phyloP scores from a whole-genome alignment of 2,329 filamentous ascomycete genomes.

The Aureobasidium mangrovei region DNA sequence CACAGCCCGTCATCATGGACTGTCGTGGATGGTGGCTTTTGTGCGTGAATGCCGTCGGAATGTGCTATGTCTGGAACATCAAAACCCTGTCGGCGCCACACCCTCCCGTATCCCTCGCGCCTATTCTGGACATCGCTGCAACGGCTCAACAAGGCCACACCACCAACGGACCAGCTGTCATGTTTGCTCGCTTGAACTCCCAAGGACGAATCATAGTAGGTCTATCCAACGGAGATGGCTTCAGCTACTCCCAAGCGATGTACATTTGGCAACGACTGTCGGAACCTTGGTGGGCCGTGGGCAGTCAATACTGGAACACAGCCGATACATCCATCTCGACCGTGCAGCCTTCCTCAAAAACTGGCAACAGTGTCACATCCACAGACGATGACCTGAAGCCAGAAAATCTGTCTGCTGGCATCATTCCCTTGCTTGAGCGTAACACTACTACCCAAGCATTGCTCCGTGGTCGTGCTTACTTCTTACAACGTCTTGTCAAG shows the following conservation, averaged over 20 bases:
- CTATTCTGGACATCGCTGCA: constrained; percentile 78
- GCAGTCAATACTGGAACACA: constrained; percentile 98
- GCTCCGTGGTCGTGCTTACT: constrained; percentile 83
- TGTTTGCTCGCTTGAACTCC: constrained; percentile 84
- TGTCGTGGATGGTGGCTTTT: constrained; percentile 83
- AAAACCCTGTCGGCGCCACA: constrained; percentile 75
- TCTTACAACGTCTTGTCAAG: constrained; percentile 86
- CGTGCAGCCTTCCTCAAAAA: constrained; percentile 50
- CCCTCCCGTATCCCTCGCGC: constrained; percentile 79
- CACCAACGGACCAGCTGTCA: constrained; percentile 72
- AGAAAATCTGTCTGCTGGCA: constrained; percentile 69
- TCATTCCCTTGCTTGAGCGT: constrained; percentile 86
- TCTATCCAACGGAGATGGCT: constrained; percentile 89
- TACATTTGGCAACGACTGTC: constrained; percentile 92
- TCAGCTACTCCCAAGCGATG: constrained; percentile 77
- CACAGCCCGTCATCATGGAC: constrained; percentile 89
- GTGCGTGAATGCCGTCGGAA: constrained; percentile 77
- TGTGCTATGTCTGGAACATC: constrained; percentile 91
- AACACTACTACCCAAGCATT: constrained; percentile 92
- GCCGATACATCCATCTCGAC: constrained; percentile 83
- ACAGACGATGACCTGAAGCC: constrained; percentile 43
- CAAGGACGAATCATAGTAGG: constrained; percentile 81
- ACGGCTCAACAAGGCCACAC: constrained; percentile 71
- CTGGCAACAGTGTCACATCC: constrained; percentile 14
- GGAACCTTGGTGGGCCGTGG: constrained; percentile 96